These are phyloP conservation scores for Cladophialophora carrionii DNA, from an alignment of 2,329 filamentous ascomycete species.

Conservation along the genomic window DNA sequence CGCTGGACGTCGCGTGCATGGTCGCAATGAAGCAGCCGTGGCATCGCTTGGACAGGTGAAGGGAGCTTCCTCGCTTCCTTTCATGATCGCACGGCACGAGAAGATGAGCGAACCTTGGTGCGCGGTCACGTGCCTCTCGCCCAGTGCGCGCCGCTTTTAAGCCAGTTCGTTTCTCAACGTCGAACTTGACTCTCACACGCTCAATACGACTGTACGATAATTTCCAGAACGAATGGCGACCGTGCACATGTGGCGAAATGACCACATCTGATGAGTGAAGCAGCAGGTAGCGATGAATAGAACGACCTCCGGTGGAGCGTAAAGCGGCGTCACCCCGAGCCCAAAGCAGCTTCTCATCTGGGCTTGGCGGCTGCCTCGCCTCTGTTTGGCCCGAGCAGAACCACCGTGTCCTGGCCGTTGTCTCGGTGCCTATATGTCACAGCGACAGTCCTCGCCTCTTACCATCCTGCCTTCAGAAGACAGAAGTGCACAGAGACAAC, in stretches of 20 bases:
- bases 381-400: conserved; percentile 1
- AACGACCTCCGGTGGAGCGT: neutral
- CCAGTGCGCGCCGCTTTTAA: neutral
- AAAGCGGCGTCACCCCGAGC: neutral
- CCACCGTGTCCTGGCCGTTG: conserved; percentile 12
- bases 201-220: no score
- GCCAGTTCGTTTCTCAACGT: no score
- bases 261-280: neutral
- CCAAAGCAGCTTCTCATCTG: neutral
- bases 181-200: no score
- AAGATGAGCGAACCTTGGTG: no score
- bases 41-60: neutral
- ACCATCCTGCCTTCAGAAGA: neutral
- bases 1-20: conserved; percentile 24
- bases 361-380: conserved; percentile 12
- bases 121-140: no score
- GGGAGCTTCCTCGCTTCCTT: neutral
- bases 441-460: neutral
- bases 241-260: no score
- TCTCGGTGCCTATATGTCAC: neutral
- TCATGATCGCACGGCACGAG: no score
- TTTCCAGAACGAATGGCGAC: no score
- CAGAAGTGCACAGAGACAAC: no score
- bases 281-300: neutral
- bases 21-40: neutral